phyloP scores from a whole-genome alignment of 1,284 basidiomycete species.

The Puccinia polysora region DNA sequence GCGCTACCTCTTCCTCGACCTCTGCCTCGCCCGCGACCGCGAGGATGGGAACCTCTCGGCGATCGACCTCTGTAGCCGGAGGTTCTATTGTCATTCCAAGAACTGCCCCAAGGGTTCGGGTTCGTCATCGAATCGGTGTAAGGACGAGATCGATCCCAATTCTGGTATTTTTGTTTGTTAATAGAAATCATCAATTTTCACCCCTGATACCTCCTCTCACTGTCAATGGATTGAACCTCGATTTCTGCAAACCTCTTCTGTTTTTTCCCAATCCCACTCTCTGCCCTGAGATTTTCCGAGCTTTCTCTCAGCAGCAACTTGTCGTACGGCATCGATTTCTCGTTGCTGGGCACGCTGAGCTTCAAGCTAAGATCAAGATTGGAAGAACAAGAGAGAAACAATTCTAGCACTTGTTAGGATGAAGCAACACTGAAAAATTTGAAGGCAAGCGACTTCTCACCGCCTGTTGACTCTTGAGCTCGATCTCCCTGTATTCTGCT shows the following conservation, averaged over 20 bases:
- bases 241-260: slow-evolving; percentile 21
- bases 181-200: background rate
- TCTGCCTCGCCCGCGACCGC: slow-evolving; percentile 26
- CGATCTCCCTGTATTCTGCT: slow-evolving; percentile 22
- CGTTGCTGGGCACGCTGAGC: slow-evolving; percentile 45
- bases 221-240: background rate
- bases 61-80: slow-evolving; percentile 11
- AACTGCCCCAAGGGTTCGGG: slow-evolving; percentile 7
- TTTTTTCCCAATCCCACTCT: slow-evolving; percentile 47
- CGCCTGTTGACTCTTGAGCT: slow-evolving; percentile 29
- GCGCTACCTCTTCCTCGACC: slow-evolving; percentile 14
- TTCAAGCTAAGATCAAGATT: slow-evolving; percentile 14
- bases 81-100: slow-evolving; percentile 10
- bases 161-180: background rate
- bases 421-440: too few species aligned
- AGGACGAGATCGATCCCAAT: slow-evolving; percentile 41
- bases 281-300: slow-evolving; percentile 45
- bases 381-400: background rate
- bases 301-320: slow-evolving; percentile 45
- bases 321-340: slow-evolving; percentile 46
- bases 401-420: background rate
- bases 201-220: background rate
- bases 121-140: slow-evolving; percentile 41
- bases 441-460: background rate
- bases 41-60: slow-evolving; percentile 6